These are phyloP conservation scores for Penstemon newberryi DNA, from an alignment of 257 asterid genomes.

Conservation along the genomic window DNA sequence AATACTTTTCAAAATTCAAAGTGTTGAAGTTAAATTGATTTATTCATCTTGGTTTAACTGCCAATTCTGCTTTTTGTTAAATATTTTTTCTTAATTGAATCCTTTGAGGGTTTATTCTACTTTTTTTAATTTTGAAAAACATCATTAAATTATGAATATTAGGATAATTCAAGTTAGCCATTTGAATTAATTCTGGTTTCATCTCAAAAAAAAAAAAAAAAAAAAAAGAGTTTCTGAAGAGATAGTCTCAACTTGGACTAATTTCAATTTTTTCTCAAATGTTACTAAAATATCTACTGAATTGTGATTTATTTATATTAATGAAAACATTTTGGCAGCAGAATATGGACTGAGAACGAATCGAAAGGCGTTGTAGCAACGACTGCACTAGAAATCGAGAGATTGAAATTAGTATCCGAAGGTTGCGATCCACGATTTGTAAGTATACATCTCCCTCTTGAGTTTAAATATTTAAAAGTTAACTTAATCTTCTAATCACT, in stretches of 20 bases:
- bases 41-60: neutral
- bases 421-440: conserved; percentile 69
- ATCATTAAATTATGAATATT: no score
- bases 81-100: neutral
- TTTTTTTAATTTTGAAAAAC: neutral
- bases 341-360: conserved; percentile 67
- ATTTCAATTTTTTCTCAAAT: neutral
- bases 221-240: neutral
- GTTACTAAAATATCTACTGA: neutral
- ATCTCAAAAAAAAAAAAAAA: no score
- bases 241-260: neutral
- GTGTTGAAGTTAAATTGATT: neutral
- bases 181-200: no score
- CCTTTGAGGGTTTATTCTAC: neutral
- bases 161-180: neutral
- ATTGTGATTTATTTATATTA: no score
- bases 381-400: conserved; percentile 62
- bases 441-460: conserved; percentile 36
- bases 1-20: neutral
- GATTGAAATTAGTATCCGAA: conserved; percentile 70
- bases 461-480: no score
- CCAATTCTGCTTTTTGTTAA: conserved; percentile 14
- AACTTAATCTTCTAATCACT: neutral
- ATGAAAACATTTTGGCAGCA: conserved; percentile 26
- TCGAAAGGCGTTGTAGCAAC: conserved; percentile 63